Evolutionary conservation across 306 rosid genomes (phyloP).

Genomic region (Gynostemma pentaphyllum): DNA sequence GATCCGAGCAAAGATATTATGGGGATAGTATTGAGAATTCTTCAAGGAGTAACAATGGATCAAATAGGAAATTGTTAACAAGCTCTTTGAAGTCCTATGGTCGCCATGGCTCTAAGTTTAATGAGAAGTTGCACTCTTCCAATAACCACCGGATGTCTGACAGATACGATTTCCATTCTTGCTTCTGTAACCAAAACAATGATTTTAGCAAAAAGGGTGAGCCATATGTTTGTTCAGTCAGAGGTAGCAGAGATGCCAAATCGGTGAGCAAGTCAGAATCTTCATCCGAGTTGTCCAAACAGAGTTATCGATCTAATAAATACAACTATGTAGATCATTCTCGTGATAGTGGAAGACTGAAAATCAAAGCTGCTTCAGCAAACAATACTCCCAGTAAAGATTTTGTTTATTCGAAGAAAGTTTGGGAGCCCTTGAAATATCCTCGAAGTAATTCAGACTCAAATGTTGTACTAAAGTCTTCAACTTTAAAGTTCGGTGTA

Average conservation of each 20-base stretch:
- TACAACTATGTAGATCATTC: conserved; percentile 41
- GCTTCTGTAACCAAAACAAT: conserved; percentile 54
- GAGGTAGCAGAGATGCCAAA: conserved; percentile 46
- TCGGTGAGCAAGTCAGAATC: conserved; percentile 44
- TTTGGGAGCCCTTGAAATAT: conserved; percentile 88
- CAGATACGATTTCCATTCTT: conserved; percentile 58
- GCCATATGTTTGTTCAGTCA: conserved; percentile 40
- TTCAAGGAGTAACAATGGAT: conserved; percentile 33
- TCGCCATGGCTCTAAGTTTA: conserved; percentile 58
- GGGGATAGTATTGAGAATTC: conserved; percentile 51
- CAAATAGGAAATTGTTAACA: conserved; percentile 45
- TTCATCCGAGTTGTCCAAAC: conserved; percentile 53
- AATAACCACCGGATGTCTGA: conserved; percentile 45
- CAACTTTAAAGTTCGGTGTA: conserved; percentile 30
- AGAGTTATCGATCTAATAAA: conserved; percentile 44
- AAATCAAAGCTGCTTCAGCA: conserved; percentile 44
- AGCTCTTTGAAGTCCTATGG: conserved; percentile 46
- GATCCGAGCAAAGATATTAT: conserved; percentile 45
- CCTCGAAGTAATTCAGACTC: conserved; percentile 60
- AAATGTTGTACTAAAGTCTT: conserved; percentile 40
- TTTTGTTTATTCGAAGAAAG: conserved; percentile 57
- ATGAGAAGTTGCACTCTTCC: conserved; percentile 53
- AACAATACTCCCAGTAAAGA: conserved; percentile 49
- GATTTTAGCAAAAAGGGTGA: conserved; percentile 60
- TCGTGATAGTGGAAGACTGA: conserved; percentile 65